Percentiles rank a stretch among this genome's conserved stretches.
Conservation (phyloP, 1,284 basidiomycete species). For the Cryptococcus sp. region DNA sequence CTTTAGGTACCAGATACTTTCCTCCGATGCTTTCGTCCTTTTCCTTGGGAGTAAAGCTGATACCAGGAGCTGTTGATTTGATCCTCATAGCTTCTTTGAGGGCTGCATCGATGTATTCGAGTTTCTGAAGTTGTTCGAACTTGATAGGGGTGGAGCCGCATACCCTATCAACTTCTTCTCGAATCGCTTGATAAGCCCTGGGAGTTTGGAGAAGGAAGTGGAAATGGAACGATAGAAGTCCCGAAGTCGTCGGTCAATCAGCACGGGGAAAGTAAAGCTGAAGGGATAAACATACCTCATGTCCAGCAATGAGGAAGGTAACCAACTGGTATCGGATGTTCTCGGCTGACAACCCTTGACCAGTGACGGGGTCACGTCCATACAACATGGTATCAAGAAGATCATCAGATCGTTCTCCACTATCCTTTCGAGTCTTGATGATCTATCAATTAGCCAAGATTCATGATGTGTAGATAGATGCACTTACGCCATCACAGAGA, state of each 20-base stretch:
- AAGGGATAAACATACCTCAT: conserved; percentile 30
- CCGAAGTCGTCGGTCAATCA: conserved; percentile 49
- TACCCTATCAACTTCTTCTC: conserved; percentile 56
- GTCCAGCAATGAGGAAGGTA: conserved; percentile 58
- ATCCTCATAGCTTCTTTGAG: conserved; percentile 54
- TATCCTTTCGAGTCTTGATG: background rate
- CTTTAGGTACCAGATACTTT: conserved; percentile 49
- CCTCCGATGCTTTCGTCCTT: background rate
- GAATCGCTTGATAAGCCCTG: conserved; percentile 53
- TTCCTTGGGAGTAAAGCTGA: background rate
- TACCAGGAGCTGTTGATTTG: conserved; percentile 45
- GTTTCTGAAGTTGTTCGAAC: conserved; percentile 26
- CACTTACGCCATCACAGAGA: background rate
- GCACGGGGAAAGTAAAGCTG: background rate
- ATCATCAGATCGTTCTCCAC: conserved; percentile 47
- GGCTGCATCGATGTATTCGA: conserved; percentile 55
- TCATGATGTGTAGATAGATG: no score
- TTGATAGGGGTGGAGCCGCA: conserved; percentile 1
- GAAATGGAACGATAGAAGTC: conserved; percentile 18
- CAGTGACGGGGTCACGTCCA: conserved; percentile 53
- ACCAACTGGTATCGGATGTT: conserved; percentile 54
- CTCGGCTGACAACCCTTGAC: conserved; percentile 51
- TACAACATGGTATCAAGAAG: conserved; percentile 53
- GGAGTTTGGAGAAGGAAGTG: conserved; percentile 56
- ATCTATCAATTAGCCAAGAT: background rate